Conservation (phyloP, 306 rosid species). For the Fagus crenata region DNA sequence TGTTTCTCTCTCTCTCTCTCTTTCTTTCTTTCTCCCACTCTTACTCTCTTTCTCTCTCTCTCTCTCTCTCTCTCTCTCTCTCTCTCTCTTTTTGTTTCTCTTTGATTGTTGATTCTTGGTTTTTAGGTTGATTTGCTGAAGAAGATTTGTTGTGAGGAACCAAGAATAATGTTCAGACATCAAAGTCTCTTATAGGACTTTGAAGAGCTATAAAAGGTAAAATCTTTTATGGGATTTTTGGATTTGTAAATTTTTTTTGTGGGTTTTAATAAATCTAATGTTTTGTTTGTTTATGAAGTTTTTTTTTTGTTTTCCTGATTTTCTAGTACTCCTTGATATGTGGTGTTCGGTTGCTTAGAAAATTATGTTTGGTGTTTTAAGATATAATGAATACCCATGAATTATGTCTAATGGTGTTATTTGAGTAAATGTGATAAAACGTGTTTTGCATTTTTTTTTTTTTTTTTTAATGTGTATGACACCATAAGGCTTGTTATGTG, state of each 20-base stretch:
- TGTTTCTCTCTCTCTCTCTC: constrained; percentile 7
- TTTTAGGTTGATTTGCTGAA: constrained; percentile 58
- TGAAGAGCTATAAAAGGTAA: constrained; percentile 73
- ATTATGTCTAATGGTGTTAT: too few species aligned
- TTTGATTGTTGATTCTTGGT: constrained; percentile 13
- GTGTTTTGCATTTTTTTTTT: too few species aligned
- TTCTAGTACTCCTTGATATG: constrained; percentile 26
- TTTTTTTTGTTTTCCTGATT: not conserved
- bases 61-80: constrained; percentile 18
- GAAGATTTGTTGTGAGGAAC: constrained; percentile 65
- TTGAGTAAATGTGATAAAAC: too few species aligned
- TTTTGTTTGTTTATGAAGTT: constrained; percentile 21
- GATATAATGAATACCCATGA: too few species aligned
- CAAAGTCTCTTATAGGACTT: constrained; percentile 80
- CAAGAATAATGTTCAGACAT: constrained; percentile 57
- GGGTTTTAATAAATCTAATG: constrained; percentile 48
- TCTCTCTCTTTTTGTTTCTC: not conserved
- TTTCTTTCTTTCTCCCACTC: constrained; percentile 28
- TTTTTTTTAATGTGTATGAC: too few species aligned
- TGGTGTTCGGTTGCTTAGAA: constrained; percentile 6
- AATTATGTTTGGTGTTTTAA: not conserved
- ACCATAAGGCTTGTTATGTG: too few species aligned
- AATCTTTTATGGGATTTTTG: constrained; percentile 4
- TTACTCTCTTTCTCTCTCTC: constrained; percentile 33
- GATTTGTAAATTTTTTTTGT: constrained; percentile 20